A percentile compares a stretch with the other conserved stretches of the same genome.
Conservation (phyloP, 768 basidiomycete genomes). For the Stropharia rugosoannulata region DNA sequence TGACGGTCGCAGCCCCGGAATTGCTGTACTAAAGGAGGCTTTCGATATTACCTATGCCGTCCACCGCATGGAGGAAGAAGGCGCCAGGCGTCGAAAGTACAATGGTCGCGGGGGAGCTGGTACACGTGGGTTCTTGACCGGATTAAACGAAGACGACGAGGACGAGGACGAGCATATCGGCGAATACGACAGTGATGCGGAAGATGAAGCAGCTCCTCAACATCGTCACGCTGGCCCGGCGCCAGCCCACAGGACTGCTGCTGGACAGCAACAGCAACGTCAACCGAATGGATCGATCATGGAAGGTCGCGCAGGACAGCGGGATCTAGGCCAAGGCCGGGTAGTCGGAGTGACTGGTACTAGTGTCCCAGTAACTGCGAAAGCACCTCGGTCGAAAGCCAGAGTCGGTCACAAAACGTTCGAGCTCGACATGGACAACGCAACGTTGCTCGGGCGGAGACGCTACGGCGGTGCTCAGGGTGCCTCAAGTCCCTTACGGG, state of each 20-base stretch:
- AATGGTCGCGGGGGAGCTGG: constrained; percentile 80
- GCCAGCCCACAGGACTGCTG: background rate
- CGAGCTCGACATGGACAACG: constrained; percentile 83
- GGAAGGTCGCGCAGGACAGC: constrained; percentile 37
- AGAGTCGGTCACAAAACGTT: constrained; percentile 41
- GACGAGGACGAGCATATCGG: constrained; percentile 41
- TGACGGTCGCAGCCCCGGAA: constrained; percentile 87
- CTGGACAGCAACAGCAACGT: constrained; percentile 30
- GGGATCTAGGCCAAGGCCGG: constrained; percentile 26
- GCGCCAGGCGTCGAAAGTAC: constrained; percentile 80
- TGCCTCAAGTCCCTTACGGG: constrained; percentile 20
- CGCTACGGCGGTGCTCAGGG: constrained; percentile 17
- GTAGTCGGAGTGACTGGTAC: background rate
- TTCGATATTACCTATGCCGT: constrained; percentile 99
- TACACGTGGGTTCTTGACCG: constrained; percentile 71
- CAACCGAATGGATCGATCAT: constrained; percentile 12
- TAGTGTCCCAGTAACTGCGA: background rate
- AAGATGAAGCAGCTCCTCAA: constrained; percentile 47
- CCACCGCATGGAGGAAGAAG: constrained; percentile 99
- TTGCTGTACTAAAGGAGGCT: constrained; percentile 93
- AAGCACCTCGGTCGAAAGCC: background rate
- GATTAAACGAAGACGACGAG: constrained; percentile 95
- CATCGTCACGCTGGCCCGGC: constrained; percentile 1
- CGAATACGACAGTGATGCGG: constrained; percentile 24
- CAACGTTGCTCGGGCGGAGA: constrained; percentile 81